Evolutionary conservation across 768 basidiomycete genomes (phyloP), one percentile per base, ranked within the genome.

Genomic region (Collybiopsis luxurians): DNA sequence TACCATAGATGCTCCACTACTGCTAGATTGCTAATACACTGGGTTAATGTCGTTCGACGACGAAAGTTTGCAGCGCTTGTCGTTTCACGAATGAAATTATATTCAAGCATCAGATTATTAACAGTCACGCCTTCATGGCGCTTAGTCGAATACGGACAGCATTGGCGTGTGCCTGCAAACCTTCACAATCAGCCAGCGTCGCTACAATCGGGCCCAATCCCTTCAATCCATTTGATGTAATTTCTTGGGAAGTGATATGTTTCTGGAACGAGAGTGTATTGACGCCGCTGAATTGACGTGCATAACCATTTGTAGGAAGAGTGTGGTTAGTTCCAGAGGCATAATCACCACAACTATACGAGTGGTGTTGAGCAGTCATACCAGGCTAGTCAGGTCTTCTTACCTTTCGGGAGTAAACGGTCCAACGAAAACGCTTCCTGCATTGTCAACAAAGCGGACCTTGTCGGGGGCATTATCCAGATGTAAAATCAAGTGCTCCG

Each of bases 241-340:
- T 83, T 69, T 97, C 90, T 69, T 98, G 97, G 4, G 93, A 95
- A 13, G 97, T 99, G 64, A 98, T 98, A 70, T 98, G 90, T 72
- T 99, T 99, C 69, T 98, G 95, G 89, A 98, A 99, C 1, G 94
- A 95, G 9, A 83, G 77, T 0, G 96, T 98, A 75, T 96, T 98
- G 63, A 99, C 97, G 4, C 97, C 97, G 63, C 95, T 97, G 77
- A 95, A 99, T 69, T 98, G 97, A 49, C 93, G 86, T 23, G 97
- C 97, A 70, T 95, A 99, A 23, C 96, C 95, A 60, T 93, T 94
- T 10, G 92, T 97, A 36, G 96, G 96, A 23, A 99, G 78, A 0
- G 96, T 98, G 76, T 99, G 97, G 71, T 99, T 99, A 7, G 97
- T 98, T 19, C 97, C 97, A 0, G 96, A 98, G 5, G 96, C 96